Conservation (phyloP, 352 stramenopile species). For the Elongisporangium prolatum region DNA sequence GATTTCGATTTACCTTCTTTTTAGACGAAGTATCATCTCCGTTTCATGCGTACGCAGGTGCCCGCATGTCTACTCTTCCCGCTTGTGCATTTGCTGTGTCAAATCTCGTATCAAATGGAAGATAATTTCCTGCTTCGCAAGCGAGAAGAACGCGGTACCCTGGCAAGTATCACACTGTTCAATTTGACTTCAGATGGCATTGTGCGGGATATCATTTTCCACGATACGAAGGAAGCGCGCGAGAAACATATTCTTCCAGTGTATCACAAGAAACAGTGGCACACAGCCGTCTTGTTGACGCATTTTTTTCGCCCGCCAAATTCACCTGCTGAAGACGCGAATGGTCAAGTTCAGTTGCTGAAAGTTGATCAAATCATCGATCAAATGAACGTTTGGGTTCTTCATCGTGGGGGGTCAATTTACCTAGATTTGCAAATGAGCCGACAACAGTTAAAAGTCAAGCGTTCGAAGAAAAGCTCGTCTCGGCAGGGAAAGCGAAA, state of each 20-base stretch:
- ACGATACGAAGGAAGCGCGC: conserved; percentile 79
- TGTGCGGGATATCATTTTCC: conserved; percentile 83
- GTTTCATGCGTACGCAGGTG: conserved; percentile 77
- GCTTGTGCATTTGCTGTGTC: conserved; percentile 77
- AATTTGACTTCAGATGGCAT: conserved; percentile 85
- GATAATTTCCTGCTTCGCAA: conserved; percentile 79
- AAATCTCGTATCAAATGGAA: conserved; percentile 87
- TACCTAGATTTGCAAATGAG: conserved; percentile 87
- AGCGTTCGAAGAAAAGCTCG: conserved; percentile 44
- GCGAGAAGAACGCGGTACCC: conserved; percentile 70
- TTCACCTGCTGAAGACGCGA: conserved; percentile 61
- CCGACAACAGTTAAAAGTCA: conserved; percentile 80
- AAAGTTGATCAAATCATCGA: conserved; percentile 88
- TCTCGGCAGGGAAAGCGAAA: conserved; percentile 41
- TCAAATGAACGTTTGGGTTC: conserved; percentile 82
- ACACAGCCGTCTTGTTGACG: conserved; percentile 78
- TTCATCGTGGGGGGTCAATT: conserved; percentile 80
- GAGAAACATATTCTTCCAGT: conserved; percentile 82
- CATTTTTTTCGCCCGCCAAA: conserved; percentile 77
- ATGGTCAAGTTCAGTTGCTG: conserved; percentile 76
- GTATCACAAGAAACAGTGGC: conserved; percentile 86
- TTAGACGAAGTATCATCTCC: conserved; percentile 83
- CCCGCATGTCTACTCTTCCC: conserved; percentile 79
- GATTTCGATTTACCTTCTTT: conserved; percentile 5
- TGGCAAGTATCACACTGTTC: conserved; percentile 79